Evolutionary conservation across 2,329 filamentous ascomycete species (phyloP).

Genomic region (Pleomassaria siparia): DNA sequence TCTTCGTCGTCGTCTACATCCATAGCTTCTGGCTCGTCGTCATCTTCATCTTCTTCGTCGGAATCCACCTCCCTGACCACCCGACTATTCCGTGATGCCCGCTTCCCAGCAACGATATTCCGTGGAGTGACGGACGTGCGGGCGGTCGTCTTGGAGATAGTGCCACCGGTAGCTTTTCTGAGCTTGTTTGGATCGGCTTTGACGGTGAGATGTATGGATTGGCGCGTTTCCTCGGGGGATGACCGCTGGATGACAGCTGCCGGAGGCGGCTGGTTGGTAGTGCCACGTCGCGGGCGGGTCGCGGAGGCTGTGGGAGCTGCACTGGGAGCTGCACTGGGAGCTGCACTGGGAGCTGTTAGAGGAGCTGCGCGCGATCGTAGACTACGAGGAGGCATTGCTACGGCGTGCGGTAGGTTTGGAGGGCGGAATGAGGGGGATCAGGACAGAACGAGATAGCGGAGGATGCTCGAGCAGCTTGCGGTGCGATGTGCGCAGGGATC

Average conservation of each 20-base stretch:
- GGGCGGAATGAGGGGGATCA: constrained; percentile 4
- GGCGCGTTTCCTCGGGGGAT: constrained; percentile 46
- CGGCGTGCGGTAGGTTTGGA: constrained; percentile 10
- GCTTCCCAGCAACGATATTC: constrained; percentile 42
- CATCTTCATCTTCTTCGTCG: constrained; percentile 46
- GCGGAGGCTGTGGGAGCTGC: constrained; percentile 39
- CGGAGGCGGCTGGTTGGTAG: constrained; percentile 35
- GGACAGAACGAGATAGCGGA: constrained; percentile 4
- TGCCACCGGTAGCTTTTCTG: constrained; percentile 48
- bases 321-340: constrained; percentile 35
- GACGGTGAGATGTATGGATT: constrained; percentile 52
- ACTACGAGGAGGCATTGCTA: constrained; percentile 32
- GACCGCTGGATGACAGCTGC: constrained; percentile 42
- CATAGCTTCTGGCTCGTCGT: constrained; percentile 36
- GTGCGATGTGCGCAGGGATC: constrained; percentile 8
- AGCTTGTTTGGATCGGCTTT: constrained; percentile 54
- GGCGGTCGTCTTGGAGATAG: constrained; percentile 16
- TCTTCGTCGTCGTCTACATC: constrained; percentile 40
- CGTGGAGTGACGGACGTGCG: constrained; percentile 32
- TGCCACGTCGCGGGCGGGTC: constrained; percentile 41
- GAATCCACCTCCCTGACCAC: constrained; percentile 44
- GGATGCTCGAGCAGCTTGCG: neutral
- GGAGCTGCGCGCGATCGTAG: constrained; percentile 40
- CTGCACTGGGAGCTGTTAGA: constrained; percentile 36
- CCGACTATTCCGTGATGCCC: constrained; percentile 41